Evolutionary conservation across 768 basidiomycete genomes (phyloP), one percentile per base, ranked within the genome.

Genomic region (Neoboletus subvelutipes): DNA sequence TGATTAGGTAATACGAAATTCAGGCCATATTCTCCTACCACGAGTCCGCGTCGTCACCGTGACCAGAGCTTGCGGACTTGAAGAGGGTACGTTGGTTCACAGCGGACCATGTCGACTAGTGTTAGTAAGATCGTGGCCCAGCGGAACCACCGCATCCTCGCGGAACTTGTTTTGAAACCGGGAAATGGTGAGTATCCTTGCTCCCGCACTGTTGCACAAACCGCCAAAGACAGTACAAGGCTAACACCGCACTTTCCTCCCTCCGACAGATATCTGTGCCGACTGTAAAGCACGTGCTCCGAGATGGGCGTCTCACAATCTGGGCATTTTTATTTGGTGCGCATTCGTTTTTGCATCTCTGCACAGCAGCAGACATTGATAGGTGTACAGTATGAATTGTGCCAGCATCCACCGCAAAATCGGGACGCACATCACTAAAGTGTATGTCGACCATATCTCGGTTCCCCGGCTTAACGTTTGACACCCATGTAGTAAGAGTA

Each of bases 361-460:
- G 33, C 26, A 62, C 15, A 47, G 47, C 18, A 45, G 33, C 47
- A 48, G 42, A 55, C 34, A 57, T 59, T 57, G 31, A 59, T 49
- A 43, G 33, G 37, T 50, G 50, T 60, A 36, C 58, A 94, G 94
- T 65, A 79, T 93, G 42, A 83, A 82, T 63, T 98, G 95, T 69
- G 95, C 95, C 17, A 88, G 89, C 56, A 84, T 96, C 50, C 95
- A 98, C 76, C 83, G 95, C 52, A 96, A 95, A 77, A 87, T 98
- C 56, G 95, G 95, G 2, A 95, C 92, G 5, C 95, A 98, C 70
- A 79, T 94, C 62, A 85, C 90, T 0, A 94, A 97, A 84, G 91
- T 98, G 92, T 94, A 78, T 69, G 83, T 78, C 31, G 49, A 9
- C 36, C 56, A 8, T 29, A n/a, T 56, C 33, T 47, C 9, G 36